phyloP scores from a whole-genome alignment of 108 stramenopile species.

The Nannochloropsis gaditana region DNA sequence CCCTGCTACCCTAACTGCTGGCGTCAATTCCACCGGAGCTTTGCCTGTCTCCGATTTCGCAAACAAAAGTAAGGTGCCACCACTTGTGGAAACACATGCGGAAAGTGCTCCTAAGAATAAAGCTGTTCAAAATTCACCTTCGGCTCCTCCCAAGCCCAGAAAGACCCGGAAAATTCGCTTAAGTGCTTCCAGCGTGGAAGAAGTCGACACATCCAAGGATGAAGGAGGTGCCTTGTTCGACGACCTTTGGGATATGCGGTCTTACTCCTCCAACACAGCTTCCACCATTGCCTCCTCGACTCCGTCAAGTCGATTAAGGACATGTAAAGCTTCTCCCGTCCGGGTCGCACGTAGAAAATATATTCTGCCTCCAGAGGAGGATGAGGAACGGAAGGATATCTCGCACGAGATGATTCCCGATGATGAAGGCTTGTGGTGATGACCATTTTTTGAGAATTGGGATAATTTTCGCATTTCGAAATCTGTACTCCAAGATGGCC shows the following conservation, averaged over 20 bases:
- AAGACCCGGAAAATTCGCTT: neutral
- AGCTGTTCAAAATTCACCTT: neutral
- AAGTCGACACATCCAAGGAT: neutral
- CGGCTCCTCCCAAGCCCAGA: neutral
- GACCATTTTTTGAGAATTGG: too few species aligned
- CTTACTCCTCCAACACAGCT: neutral
- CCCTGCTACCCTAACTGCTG: neutral
- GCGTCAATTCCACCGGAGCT: neutral
- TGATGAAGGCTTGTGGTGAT: neutral
- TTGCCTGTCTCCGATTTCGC: neutral
- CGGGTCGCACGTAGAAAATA: neutral
- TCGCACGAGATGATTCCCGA: neutral
- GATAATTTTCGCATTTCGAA: too few species aligned
- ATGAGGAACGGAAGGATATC: neutral
- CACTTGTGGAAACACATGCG: neutral
- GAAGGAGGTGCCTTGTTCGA: neutral
- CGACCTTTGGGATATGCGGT: neutral
- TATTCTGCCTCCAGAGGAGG: neutral
- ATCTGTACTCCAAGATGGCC: too few species aligned
- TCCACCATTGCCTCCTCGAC: neutral
- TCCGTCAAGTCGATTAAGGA: neutral
- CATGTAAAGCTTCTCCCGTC: neutral
- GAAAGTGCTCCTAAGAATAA: neutral
- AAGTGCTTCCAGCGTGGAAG: neutral
- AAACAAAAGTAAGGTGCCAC: neutral